phyloP scores from a whole-genome alignment of 2,329 filamentous ascomycete genomes.

The Microsporum audouinii region DNA sequence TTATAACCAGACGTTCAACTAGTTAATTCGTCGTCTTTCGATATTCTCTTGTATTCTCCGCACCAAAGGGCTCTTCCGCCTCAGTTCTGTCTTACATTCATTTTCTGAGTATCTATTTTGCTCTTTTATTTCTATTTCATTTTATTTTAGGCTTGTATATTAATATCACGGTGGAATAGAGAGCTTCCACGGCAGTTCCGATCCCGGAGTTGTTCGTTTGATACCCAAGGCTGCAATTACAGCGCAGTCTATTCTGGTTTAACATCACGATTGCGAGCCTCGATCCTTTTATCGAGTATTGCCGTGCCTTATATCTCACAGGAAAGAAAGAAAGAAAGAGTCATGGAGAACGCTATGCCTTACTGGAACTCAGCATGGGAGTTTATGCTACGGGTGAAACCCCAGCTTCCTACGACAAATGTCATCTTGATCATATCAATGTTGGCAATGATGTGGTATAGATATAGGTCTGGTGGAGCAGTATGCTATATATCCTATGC shows the following conservation, averaged over 20 bases:
- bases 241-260: not conserved
- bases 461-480: not conserved
- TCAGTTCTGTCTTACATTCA: not conserved
- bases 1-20: not conserved
- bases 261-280: not conserved
- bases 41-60: not conserved
- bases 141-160: not conserved
- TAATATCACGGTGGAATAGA: not conserved
- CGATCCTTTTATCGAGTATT: not conserved
- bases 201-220: not conserved
- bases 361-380: slow-evolving; percentile 4
- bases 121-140: not conserved
- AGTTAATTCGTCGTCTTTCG: not conserved
- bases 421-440: slow-evolving; percentile 9
- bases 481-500: not conserved
- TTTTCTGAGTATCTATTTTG: not conserved
- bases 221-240: not conserved
- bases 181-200: not conserved
- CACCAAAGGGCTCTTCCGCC: not conserved
- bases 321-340: not conserved
- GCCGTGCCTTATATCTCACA: not conserved
- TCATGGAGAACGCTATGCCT: slow-evolving; percentile 1
- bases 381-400: not conserved
- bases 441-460: slow-evolving; percentile 3
- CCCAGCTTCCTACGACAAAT: slow-evolving; percentile 2